These are phyloP conservation scores for Citrullus colocynthis DNA, from an alignment of 306 rosid species.

Conservation along the genomic window DNA sequence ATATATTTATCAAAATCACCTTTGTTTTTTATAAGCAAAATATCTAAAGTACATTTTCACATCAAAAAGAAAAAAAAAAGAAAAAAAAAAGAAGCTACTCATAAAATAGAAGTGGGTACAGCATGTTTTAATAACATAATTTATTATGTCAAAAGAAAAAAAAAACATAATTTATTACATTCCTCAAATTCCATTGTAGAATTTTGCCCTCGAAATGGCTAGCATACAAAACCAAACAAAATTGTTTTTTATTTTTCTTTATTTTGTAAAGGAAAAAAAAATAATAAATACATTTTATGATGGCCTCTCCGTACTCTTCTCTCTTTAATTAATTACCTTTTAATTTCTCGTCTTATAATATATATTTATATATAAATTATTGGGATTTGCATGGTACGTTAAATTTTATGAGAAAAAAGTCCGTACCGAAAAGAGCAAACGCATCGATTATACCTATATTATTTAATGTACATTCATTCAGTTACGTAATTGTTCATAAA, in stretches of 20 bases:
- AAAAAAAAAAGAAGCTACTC: neutral
- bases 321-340: neutral
- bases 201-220: neutral
- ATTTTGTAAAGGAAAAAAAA: neutral
- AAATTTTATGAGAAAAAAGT: neutral
- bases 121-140: neutral
- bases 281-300: neutral
- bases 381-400: neutral
- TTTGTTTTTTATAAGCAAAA: neutral
- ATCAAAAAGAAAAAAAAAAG: too few relatives aligned
- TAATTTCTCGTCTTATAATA: neutral
- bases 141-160: neutral
- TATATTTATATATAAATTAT: neutral
- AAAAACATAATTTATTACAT: neutral
- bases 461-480: neutral
- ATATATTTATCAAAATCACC: neutral
- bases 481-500: neutral
- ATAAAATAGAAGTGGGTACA: neutral
- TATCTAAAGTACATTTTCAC: neutral
- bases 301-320: neutral
- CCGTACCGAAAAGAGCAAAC: conserved; percentile 1
- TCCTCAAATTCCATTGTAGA: neutral
- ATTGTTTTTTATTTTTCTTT: neutral
- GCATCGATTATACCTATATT: neutral
- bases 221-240: neutral